Percentiles rank a stretch among this genome's conserved stretches.
Conservation (phyloP, 768 basidiomycete genomes). For the Agaricus sinodeliciosus region DNA sequence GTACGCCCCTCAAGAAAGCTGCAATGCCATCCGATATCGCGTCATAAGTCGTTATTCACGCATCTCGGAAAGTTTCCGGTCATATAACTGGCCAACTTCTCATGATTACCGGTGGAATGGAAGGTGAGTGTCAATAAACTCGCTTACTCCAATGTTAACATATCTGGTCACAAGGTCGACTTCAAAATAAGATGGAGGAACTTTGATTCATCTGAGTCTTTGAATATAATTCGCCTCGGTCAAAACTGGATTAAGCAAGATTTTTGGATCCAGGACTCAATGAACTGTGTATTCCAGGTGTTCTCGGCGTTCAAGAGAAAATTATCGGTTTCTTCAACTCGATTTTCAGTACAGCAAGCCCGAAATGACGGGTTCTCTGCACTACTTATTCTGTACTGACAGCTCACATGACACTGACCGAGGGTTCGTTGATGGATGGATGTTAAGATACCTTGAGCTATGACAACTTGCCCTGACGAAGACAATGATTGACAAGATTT, state of each 20-base stretch:
- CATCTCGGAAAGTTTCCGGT: slow-evolving; percentile 57
- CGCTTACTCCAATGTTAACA: background rate
- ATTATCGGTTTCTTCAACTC: too few species aligned
- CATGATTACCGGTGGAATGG: slow-evolving; percentile 76
- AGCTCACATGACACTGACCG: too few species aligned
- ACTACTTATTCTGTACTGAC: too few species aligned
- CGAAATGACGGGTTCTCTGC: too few species aligned
- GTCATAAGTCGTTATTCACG: slow-evolving; percentile 52
- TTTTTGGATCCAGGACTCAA: background rate
- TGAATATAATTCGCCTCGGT: too few species aligned
- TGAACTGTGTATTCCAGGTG: too few species aligned
- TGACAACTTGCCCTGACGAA: too few species aligned
- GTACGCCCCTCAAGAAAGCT: slow-evolving; percentile 66
- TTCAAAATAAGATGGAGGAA: slow-evolving; percentile 24
- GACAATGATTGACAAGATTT: too few species aligned
- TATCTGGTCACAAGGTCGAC: slow-evolving; percentile 18
- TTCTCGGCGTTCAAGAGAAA: too few species aligned
- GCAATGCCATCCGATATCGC: slow-evolving; percentile 60
- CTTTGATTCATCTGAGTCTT: background rate
- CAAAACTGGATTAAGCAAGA: background rate
- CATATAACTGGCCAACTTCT: slow-evolving; percentile 66
- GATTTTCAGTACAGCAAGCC: too few species aligned
- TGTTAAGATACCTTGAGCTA: too few species aligned
- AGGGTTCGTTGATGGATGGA: too few species aligned
- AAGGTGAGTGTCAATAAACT: slow-evolving; percentile 36